phyloP scores from a whole-genome alignment of 1,139 yeast genomes.

The Geotrichum candidum region DNA sequence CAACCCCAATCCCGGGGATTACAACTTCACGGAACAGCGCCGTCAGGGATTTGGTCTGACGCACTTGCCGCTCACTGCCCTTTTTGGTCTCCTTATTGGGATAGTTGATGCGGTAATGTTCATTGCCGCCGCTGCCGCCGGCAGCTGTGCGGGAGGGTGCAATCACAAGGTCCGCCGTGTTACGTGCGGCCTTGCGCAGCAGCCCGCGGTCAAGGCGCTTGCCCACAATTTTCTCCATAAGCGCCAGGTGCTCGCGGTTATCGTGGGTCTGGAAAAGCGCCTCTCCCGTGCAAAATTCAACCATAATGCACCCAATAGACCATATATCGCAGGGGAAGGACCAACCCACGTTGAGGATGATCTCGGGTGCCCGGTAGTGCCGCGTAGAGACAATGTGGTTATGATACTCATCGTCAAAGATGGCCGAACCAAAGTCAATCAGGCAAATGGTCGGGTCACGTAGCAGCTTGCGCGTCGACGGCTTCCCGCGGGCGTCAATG shows the following conservation, averaged over 20 bases:
- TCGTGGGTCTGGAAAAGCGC: constrained; percentile 94
- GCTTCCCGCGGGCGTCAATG: constrained; percentile 17
- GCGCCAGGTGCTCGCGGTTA: constrained; percentile 85
- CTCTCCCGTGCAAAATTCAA: constrained; percentile 88
- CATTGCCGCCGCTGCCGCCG: constrained; percentile 13
- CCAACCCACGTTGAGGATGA: constrained; percentile 87
- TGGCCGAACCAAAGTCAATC: constrained; percentile 94
- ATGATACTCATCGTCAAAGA: constrained; percentile 90
- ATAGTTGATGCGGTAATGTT: constrained; percentile 26
- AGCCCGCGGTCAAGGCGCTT: constrained; percentile 29
- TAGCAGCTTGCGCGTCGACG: constrained; percentile 43
- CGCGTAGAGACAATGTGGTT: constrained; percentile 85
- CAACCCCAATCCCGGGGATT: constrained; percentile 25
- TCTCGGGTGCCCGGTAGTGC: constrained; percentile 96
- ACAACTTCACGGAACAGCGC: neutral
- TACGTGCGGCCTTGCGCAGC: constrained; percentile 27
- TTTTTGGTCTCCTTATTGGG: constrained; percentile 41
- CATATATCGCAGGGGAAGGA: constrained; percentile 93
- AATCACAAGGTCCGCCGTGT: constrained; percentile 22
- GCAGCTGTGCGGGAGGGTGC: constrained; percentile 13
- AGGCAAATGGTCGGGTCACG: constrained; percentile 76
- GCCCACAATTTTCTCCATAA: constrained; percentile 75
- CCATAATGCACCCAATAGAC: constrained; percentile 94
- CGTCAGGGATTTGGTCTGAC: constrained; percentile 43
- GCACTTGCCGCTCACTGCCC: constrained; percentile 45